Conservation (phyloP, 352 stramenopile species). For the Blastocystis sp. region DNA sequence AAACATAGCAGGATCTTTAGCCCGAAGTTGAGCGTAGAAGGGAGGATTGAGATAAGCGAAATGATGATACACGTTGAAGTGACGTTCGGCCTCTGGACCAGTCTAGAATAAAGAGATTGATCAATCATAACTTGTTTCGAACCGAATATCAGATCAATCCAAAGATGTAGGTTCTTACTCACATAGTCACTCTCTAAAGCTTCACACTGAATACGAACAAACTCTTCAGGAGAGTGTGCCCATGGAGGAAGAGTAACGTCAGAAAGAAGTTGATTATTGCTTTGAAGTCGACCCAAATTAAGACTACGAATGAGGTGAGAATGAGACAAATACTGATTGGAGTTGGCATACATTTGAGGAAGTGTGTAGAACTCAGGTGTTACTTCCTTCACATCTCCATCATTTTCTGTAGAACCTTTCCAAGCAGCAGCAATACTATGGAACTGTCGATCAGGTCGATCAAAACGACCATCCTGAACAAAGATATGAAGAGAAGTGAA, state of each 20-base stretch:
- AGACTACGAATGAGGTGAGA: constrained; percentile 65
- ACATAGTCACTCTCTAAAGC: constrained; percentile 96
- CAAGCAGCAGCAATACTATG: constrained; percentile 67
- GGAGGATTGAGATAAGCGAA: constrained; percentile 70
- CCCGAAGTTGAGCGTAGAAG: not conserved
- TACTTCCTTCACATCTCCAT: constrained; percentile 73
- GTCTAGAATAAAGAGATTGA: not conserved
- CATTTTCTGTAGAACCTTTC: constrained; percentile 67
- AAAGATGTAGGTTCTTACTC: constrained; percentile 88
- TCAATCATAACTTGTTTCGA: constrained; percentile 81
- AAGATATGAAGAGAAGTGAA: constrained; percentile 70
- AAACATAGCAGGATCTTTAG: not conserved
- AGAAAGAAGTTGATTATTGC: constrained; percentile 72
- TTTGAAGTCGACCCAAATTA: constrained; percentile 75
- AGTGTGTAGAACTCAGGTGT: constrained; percentile 75
- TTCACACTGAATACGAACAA: constrained; percentile 85
- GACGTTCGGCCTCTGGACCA: constrained; percentile 73
- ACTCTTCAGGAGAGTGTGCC: constrained; percentile 84
- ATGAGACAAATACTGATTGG: constrained; percentile 66
- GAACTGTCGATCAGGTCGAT: constrained; percentile 72
- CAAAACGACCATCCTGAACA: constrained; percentile 70
- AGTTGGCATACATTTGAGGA: constrained; percentile 78
- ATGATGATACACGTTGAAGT: constrained; percentile 83
- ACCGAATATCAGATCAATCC: constrained; percentile 98
- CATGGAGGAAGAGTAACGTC: constrained; percentile 91